These are phyloP conservation scores for Cutaneotrichosporon sp. DNA, from an alignment of 1,284 basidiomycete species.

Conservation along the genomic window DNA sequence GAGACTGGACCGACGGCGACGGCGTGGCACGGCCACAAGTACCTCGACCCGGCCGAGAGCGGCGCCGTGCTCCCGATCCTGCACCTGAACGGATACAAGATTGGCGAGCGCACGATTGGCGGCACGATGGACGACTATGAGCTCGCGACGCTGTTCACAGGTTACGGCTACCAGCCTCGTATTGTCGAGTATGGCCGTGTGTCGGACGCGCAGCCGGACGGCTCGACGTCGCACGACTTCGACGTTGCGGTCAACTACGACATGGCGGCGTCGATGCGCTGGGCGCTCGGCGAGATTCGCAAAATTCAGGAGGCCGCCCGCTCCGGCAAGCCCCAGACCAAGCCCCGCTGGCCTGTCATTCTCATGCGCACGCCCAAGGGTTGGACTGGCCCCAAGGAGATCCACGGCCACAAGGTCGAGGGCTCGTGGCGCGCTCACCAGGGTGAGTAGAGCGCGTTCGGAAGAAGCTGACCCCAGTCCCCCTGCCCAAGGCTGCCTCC, in stretches of 20 bases:
- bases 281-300: constrained; percentile 68
- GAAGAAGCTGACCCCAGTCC: constrained; percentile 52
- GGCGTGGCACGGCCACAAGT: constrained; percentile 78
- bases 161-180: constrained; percentile 79
- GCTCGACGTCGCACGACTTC: constrained; percentile 52
- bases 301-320: constrained; percentile 74
- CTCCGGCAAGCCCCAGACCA: constrained; percentile 72
- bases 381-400: constrained; percentile 61
- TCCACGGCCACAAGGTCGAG: constrained; percentile 66
- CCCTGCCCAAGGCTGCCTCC: constrained; percentile 64
- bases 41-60: constrained; percentile 81
- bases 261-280: constrained; percentile 72
- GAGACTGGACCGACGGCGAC: constrained; percentile 78
- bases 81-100: constrained; percentile 64
- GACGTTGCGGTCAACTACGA: constrained; percentile 48
- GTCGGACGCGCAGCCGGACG: constrained; percentile 39
- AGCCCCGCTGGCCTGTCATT: constrained; percentile 78
- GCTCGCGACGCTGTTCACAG: constrained; percentile 47
- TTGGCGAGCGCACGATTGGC: constrained; percentile 78
- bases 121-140: constrained; percentile 87
- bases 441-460: constrained; percentile 20
- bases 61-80: constrained; percentile 83
- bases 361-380: constrained; percentile 80
- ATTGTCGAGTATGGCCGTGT: constrained; percentile 63
- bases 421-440: constrained; percentile 57